Percentiles rank a stretch among this genome's conserved stretches.
Conservation (phyloP, 2,329 filamentous ascomycete genomes). For the Clonostachys sp. region DNA sequence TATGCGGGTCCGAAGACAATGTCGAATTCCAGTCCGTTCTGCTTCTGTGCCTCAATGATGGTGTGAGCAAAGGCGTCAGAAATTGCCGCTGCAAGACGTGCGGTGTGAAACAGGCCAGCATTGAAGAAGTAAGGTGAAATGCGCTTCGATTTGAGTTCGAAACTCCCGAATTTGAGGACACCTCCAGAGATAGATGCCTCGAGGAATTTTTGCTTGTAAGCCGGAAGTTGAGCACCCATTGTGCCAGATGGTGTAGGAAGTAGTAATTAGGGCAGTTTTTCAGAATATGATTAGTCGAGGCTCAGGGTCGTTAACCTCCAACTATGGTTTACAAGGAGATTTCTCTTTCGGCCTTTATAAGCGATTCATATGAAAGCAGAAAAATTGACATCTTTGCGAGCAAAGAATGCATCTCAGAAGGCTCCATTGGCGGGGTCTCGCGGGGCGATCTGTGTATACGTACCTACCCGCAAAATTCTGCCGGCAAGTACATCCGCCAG, state of each 20-base stretch:
- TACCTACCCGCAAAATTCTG: not conserved
- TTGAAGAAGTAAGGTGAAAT: conserved; percentile 97
- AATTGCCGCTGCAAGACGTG: conserved; percentile 72
- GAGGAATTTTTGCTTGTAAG: conserved; percentile 72
- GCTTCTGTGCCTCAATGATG: conserved; percentile 43
- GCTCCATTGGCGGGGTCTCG: not conserved
- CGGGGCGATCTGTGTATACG: not conserved
- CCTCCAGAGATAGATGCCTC: conserved; percentile 61
- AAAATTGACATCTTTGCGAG: not conserved
- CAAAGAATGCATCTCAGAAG: no score
- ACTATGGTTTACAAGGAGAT: not conserved
- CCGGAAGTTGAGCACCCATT: conserved; percentile 42
- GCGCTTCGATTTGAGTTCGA: conserved; percentile 89
- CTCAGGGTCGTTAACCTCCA: no score
- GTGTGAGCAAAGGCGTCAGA: conserved; percentile 74
- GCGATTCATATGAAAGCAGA: no score
- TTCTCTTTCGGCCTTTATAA: not conserved
- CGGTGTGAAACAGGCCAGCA: conserved; percentile 83
- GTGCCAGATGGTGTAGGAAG: conserved; percentile 5
- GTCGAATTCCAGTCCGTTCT: conserved; percentile 59
- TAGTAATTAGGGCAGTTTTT: no score
- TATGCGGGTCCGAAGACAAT: conserved; percentile 92
- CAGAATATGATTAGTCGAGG: no score
- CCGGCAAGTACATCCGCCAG: not conserved
- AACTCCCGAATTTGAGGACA: conserved; percentile 77